A percentile compares a stretch with the other conserved stretches of the same genome.
Conservation (phyloP, 768 basidiomycete genomes). For the Lanmaoa pseudosensibilis region DNA sequence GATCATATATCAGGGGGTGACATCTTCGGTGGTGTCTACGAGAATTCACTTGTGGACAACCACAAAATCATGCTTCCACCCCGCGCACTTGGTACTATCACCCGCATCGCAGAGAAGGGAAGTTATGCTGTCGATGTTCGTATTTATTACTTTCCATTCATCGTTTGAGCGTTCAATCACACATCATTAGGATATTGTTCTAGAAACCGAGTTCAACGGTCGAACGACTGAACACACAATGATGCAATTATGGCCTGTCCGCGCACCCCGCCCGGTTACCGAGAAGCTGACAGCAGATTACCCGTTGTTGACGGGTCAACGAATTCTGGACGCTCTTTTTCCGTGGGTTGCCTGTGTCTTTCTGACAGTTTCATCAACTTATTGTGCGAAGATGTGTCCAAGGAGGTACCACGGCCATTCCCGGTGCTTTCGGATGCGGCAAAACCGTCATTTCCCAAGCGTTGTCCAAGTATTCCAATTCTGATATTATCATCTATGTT, state of each 20-base stretch:
- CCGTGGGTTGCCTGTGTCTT: constrained; percentile 54
- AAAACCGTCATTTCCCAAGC: constrained; percentile 99
- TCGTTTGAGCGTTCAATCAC: not conserved
- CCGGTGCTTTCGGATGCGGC: constrained; percentile 98
- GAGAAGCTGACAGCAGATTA: constrained; percentile 93
- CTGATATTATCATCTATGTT: constrained; percentile 98
- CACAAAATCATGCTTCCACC: constrained; percentile 98
- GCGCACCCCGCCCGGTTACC: constrained; percentile 93
- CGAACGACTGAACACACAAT: constrained; percentile 90
- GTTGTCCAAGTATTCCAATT: constrained; percentile 97
- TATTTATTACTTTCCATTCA: constrained; percentile 8
- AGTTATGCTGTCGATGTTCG: constrained; percentile 87
- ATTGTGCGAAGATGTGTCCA: constrained; percentile 73
- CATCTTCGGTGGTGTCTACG: constrained; percentile 92
- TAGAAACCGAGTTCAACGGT: constrained; percentile 98
- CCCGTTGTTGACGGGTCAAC: constrained; percentile 93
- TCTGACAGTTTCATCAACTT: not conserved
- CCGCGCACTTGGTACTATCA: constrained; percentile 92
- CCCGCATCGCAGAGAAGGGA: constrained; percentile 90
- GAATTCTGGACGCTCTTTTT: constrained; percentile 95
- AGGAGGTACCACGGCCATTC: constrained; percentile 95
- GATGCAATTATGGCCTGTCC: constrained; percentile 99
- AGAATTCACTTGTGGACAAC: constrained; percentile 94
- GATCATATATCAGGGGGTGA: constrained; percentile 98
- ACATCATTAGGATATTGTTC: constrained; percentile 73